These are phyloP conservation scores for Trichothecium roseum DNA, from an alignment of 2,329 filamentous ascomycete species.

Conservation along the genomic window DNA sequence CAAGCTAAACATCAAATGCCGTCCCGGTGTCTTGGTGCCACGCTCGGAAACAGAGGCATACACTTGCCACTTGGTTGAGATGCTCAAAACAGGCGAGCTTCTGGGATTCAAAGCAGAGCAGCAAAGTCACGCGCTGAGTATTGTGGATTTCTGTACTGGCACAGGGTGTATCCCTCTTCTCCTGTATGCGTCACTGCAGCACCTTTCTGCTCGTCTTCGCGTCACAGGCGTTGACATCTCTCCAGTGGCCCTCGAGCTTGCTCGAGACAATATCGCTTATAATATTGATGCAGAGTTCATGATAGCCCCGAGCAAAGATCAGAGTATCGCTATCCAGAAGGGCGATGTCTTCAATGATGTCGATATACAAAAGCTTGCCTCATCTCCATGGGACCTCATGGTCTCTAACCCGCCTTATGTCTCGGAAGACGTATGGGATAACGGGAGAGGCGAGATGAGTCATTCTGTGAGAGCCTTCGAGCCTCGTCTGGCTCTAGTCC, in stretches of 20 bases:
- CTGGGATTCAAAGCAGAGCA: conserved; percentile 5
- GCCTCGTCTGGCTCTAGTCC: conserved; percentile 69
- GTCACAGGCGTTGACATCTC: conserved; percentile 71
- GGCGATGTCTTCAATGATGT: conserved; percentile 38
- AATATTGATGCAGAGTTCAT: conserved; percentile 28
- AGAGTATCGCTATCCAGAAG: conserved; percentile 30
- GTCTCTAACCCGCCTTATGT: conserved; percentile 91
- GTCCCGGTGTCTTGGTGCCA: conserved; percentile 74
- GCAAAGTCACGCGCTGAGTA: conserved; percentile 29
- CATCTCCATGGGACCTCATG: conserved; percentile 48
- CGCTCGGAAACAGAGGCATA: conserved; percentile 68
- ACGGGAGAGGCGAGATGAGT: conserved; percentile 30
- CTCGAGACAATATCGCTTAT: conserved; percentile 49
- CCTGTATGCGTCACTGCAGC: conserved; percentile 51
- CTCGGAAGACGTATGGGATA: conserved; percentile 39
- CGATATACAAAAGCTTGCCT: conserved; percentile 18
- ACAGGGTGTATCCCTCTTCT: conserved; percentile 83
- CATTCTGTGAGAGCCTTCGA: conserved; percentile 79
- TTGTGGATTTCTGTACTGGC: conserved; percentile 84
- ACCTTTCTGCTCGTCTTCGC: conserved; percentile 28
- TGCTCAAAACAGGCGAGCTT: conserved; percentile 21
- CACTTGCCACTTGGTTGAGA: conserved; percentile 41
- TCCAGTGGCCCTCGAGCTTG: conserved; percentile 50
- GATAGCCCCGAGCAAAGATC: conserved; percentile 5
- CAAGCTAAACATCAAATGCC: conserved; percentile 65